These are phyloP conservation scores for Eragrostis tef DNA, from an alignment of 202 grass and related monocot genomes.

Conservation along the genomic window DNA sequence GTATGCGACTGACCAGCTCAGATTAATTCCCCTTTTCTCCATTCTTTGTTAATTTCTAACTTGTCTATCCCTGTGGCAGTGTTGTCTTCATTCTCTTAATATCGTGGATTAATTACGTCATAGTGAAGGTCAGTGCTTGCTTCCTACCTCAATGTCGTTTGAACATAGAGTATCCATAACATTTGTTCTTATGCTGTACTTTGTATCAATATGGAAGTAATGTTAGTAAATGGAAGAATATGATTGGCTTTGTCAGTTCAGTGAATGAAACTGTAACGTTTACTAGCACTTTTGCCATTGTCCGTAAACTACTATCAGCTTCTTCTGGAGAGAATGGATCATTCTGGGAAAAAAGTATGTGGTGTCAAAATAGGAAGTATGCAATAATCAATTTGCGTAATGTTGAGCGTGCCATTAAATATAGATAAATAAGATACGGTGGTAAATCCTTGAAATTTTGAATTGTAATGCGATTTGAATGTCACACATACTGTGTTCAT, in stretches of 20 bases:
- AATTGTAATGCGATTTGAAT: neutral
- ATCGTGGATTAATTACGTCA: conserved; percentile 64
- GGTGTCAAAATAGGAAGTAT: neutral
- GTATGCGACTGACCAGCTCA: conserved; percentile 44
- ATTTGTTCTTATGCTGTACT: neutral
- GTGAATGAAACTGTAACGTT: conserved; percentile 6
- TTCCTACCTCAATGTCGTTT: conserved; percentile 5
- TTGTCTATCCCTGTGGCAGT: conserved; percentile 52
- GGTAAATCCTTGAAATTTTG: neutral
- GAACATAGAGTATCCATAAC: neutral
- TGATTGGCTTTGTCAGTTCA: neutral
- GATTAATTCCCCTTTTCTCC: too few relatives aligned
- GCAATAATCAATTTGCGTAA: neutral
- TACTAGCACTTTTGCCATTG: neutral
- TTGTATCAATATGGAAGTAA: neutral
- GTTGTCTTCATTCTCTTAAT: conserved; percentile 78
- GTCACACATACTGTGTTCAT: neutral
- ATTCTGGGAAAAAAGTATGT: neutral
- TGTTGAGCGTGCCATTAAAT: neutral
- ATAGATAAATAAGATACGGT: neutral
- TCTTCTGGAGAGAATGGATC: neutral
- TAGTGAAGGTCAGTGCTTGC: conserved; percentile 73
- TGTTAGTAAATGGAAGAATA: neutral
- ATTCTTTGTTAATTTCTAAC: conserved; percentile 14
- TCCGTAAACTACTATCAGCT: neutral